These are phyloP conservation scores for Phaffia rhodozyma DNA, from an alignment of 1,284 basidiomycete genomes.

Conservation along the genomic window DNA sequence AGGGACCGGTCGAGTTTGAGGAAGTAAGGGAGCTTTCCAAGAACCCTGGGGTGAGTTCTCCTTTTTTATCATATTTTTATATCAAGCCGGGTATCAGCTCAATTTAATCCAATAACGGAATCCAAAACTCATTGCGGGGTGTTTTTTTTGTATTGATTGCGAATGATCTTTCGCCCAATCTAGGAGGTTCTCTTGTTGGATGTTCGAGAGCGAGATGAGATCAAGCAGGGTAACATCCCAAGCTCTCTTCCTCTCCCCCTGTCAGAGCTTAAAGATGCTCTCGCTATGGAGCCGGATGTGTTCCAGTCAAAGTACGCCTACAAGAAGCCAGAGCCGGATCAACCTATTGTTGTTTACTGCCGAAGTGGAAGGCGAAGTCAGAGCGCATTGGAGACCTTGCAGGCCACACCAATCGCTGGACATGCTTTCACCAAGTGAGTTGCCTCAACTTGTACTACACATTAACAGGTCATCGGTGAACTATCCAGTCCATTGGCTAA, in stretches of 20 bases:
- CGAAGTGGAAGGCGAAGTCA: constrained; percentile 76
- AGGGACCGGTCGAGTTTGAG: constrained; percentile 4
- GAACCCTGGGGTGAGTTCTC: background rate
- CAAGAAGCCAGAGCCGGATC: constrained; percentile 58
- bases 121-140: no score
- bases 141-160: background rate
- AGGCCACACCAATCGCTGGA: background rate
- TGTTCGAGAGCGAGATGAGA: constrained; percentile 88
- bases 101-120: background rate
- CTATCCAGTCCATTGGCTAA: no score
- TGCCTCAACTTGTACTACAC: background rate
- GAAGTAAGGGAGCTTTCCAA: constrained; percentile 4
- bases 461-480: background rate
- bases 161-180: no score
- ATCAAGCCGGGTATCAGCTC: constrained; percentile 4
- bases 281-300: constrained; percentile 48
- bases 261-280: constrained; percentile 57
- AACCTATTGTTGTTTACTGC: constrained; percentile 90
- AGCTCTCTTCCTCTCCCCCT: constrained; percentile 89
- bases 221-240: constrained; percentile 87
- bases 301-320: constrained; percentile 61
- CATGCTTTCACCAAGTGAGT: constrained; percentile 15
- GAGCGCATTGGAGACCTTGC: constrained; percentile 43
- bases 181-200: constrained; percentile 77
- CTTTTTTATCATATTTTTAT: constrained; percentile 1